phyloP scores from a whole-genome alignment of 306 rosid genomes.

The Mimosa pudica region DNA sequence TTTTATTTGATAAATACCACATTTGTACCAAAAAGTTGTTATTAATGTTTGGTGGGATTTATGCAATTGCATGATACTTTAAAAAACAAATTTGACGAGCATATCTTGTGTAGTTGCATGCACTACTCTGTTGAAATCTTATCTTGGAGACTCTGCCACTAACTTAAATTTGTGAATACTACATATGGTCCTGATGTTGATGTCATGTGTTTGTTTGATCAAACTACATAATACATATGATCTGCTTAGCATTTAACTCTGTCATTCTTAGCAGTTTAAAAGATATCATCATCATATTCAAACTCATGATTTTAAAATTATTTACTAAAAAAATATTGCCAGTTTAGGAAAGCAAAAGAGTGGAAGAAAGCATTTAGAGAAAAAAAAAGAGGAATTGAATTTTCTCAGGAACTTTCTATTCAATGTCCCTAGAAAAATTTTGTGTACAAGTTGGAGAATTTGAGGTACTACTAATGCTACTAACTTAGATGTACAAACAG shows the following conservation, averaged over 20 bases:
- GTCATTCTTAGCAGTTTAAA: not conserved
- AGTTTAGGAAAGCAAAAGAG: not conserved
- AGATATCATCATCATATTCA: not conserved
- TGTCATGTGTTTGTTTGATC: not conserved
- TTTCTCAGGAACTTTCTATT: slow-evolving; percentile 44
- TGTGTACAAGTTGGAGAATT: slow-evolving; percentile 52
- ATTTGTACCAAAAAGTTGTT: too few relatives aligned
- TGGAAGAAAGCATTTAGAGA: not conserved
- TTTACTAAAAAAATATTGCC: not conserved
- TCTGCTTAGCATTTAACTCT: not conserved
- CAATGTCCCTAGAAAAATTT: slow-evolving; percentile 47
- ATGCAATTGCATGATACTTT: too few relatives aligned
- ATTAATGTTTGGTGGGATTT: too few relatives aligned
- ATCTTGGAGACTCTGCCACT: not conserved
- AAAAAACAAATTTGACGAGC: not conserved
- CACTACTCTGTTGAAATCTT: not conserved
- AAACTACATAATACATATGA: not conserved
- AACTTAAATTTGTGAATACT: not conserved
- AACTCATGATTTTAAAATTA: not conserved
- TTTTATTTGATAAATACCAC: too few relatives aligned
- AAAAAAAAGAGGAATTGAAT: slow-evolving; percentile 34
- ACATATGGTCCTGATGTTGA: not conserved
- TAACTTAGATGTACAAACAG: not conserved
- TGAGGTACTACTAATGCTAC: not conserved
- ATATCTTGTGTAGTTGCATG: not conserved